phyloP scores from a whole-genome alignment of 148 eudicot species.

The Diospyros lotus region DNA sequence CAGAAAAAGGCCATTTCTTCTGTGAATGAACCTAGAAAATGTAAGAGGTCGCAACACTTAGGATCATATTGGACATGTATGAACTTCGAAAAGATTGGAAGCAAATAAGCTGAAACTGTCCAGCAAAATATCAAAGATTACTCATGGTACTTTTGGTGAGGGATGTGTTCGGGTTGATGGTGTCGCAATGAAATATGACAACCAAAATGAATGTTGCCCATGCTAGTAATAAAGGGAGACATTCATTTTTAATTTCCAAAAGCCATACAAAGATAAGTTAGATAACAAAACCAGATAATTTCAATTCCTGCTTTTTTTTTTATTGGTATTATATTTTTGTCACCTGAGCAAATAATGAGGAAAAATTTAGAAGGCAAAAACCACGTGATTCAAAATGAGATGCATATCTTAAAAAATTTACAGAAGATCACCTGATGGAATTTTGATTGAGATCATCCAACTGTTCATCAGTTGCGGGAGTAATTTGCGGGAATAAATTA shows the following conservation, averaged over 20 bases:
- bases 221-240: background rate
- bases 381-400: background rate
- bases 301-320: background rate
- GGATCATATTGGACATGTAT: too few species aligned
- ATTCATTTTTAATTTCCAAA: background rate
- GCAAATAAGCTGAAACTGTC: background rate
- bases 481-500: slow-evolving; percentile 16
- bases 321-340: background rate
- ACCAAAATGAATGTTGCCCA: background rate
- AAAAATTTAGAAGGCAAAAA: background rate
- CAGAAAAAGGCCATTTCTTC: background rate
- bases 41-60: background rate
- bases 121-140: background rate
- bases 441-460: slow-evolving; percentile 26
- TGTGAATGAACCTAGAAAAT: background rate
- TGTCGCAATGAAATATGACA: background rate
- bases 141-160: background rate
- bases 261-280: background rate
- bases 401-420: background rate
- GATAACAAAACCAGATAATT: background rate
- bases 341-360: background rate
- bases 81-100: too few species aligned
- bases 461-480: slow-evolving; percentile 25
- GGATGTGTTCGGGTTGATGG: slow-evolving; percentile 5
- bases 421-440: slow-evolving; percentile 23